Conservation (phyloP, 75 land plant species). For the Azolla pinnata region DNA sequence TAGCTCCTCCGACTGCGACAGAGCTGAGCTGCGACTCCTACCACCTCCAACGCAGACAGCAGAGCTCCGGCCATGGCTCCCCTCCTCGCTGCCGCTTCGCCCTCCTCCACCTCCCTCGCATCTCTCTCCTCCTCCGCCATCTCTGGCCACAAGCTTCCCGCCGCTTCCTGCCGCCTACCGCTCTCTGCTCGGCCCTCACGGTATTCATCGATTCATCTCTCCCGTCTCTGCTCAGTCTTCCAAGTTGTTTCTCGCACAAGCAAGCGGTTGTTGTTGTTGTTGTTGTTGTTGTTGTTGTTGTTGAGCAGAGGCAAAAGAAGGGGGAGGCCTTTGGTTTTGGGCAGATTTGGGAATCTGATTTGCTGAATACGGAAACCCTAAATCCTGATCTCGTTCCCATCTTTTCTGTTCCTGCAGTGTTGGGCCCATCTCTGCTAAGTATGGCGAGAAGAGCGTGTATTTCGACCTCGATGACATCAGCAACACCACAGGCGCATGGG, state of each 20-base stretch:
- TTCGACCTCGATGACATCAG: constrained; percentile 88
- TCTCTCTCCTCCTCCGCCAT: constrained; percentile 20
- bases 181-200: too few relatives aligned
- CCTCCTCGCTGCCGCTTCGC: constrained; percentile 5
- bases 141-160: constrained; percentile 23
- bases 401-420: constrained; percentile 10
- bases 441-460: constrained; percentile 94
- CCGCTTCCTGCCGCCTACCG: too few relatives aligned
- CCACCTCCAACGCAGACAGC: too few relatives aligned
- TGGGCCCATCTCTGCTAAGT: constrained; percentile 66
- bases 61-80: too few relatives aligned
- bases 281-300: neutral
- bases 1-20: too few relatives aligned
- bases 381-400: neutral
- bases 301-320: too few relatives aligned
- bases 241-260: constrained; percentile 9
- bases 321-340: too few relatives aligned
- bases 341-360: neutral
- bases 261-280: constrained; percentile 6
- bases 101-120: constrained; percentile 4
- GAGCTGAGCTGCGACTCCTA: too few relatives aligned
- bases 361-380: neutral
- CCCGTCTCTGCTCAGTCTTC: constrained; percentile 1
- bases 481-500: constrained; percentile 99
- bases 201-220: too few relatives aligned